Conservation (phyloP, 257 asterid genomes). For the Fraxinus americana region DNA sequence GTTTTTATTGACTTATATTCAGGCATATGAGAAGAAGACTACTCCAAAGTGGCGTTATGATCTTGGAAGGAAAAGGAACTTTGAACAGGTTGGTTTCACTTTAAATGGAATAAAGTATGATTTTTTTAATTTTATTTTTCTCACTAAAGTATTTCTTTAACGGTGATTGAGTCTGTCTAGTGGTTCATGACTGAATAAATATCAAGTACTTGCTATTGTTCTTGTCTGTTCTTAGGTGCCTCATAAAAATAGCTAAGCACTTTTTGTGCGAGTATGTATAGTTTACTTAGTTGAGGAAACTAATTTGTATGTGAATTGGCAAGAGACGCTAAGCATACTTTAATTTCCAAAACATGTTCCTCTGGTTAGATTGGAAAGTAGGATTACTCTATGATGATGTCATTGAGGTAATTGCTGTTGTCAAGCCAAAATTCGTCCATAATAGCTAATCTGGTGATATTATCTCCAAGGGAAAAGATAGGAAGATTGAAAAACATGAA, state of each 20-base stretch:
- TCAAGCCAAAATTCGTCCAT: background rate
- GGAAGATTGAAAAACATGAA: background rate
- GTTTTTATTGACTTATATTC: constrained; percentile 12
- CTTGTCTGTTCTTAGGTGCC: background rate
- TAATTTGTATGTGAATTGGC: background rate
- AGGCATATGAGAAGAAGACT: constrained; percentile 64
- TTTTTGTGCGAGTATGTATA: background rate
- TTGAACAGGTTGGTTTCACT: constrained; percentile 38
- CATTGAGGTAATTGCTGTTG: background rate
- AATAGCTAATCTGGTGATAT: background rate
- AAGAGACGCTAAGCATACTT: background rate
- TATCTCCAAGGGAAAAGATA: background rate
- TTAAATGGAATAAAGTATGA: background rate
- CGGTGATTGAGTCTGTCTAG: background rate
- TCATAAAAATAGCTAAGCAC: background rate
- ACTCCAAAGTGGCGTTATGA: constrained; percentile 61
- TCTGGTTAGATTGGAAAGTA: background rate
- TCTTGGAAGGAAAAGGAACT: constrained; percentile 60
- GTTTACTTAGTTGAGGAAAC: background rate
- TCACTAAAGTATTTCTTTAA: background rate
- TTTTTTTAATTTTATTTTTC: background rate
- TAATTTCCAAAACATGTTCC: background rate
- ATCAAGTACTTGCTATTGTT: background rate
- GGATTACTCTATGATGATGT: background rate
- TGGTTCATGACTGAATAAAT: background rate